phyloP scores from a whole-genome alignment of 108 stramenopile species.

The Nitzschia putrida region DNA sequence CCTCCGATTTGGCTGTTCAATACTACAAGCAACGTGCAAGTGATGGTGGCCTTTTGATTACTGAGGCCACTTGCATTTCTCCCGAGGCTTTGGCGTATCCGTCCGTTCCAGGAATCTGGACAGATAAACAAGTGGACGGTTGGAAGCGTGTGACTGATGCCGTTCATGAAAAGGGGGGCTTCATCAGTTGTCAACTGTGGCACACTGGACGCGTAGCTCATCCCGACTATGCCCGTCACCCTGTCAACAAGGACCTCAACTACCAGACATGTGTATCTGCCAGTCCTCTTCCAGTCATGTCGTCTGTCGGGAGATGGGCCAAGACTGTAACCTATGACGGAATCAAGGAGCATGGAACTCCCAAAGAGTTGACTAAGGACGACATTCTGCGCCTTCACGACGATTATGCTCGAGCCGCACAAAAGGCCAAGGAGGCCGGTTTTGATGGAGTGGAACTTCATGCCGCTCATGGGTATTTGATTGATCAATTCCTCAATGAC shows the following conservation, averaged over 20 bases:
- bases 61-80: conserved; percentile 57
- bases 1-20: conserved; percentile 49
- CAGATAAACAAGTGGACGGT: conserved; percentile 53
- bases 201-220: conserved; percentile 67
- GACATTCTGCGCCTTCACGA: conserved; percentile 36
- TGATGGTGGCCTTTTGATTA: conserved; percentile 58
- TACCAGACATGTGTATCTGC: not conserved
- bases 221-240: conserved; percentile 6
- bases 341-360: conserved; percentile 37
- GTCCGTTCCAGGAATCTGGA: conserved; percentile 44
- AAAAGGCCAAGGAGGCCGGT: conserved; percentile 39
- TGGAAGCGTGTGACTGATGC: conserved; percentile 61
- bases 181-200: conserved; percentile 64
- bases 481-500: conserved; percentile 54
- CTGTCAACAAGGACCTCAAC: not conserved
- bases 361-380: conserved; percentile 42
- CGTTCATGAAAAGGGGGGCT: conserved; percentile 54
- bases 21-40: conserved; percentile 65
- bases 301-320: not conserved
- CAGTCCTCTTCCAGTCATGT: not conserved
- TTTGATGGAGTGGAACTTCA: conserved; percentile 68
- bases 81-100: conserved; percentile 52
- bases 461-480: conserved; percentile 57
- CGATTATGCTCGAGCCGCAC: conserved; percentile 42
- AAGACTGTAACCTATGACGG: not conserved